Conservation (phyloP, 2,329 filamentous ascomycete species). For the Lasiodiplodia theobromae region DNA sequence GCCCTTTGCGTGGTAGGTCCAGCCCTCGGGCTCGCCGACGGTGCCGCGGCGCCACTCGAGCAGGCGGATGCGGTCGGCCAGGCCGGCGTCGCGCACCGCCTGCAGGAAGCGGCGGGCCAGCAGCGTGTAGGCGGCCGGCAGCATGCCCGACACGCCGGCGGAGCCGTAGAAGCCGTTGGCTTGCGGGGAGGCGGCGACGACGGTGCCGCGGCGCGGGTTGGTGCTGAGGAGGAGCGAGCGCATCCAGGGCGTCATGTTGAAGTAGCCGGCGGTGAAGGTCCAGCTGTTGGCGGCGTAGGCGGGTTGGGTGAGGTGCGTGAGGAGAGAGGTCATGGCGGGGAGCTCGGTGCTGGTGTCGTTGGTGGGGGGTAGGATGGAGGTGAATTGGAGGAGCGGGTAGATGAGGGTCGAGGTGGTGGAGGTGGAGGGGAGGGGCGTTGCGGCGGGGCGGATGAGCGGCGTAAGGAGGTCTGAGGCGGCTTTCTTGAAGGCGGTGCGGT, state of each 20-base stretch:
- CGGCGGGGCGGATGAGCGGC: slow-evolving; percentile 67
- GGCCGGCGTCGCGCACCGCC: slow-evolving; percentile 60
- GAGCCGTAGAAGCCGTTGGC: slow-evolving; percentile 96
- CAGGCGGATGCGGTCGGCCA: slow-evolving; percentile 69
- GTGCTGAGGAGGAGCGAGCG: slow-evolving; percentile 80
- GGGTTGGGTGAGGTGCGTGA: slow-evolving; percentile 72
- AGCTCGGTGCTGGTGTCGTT: slow-evolving; percentile 84
- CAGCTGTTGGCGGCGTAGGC: slow-evolving; percentile 66
- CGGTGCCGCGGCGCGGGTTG: slow-evolving; percentile 73
- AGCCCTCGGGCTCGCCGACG: slow-evolving; percentile 80
- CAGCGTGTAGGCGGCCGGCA: slow-evolving; percentile 91
- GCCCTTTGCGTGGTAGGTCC: slow-evolving; percentile 98
- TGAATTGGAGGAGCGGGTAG: slow-evolving; percentile 88
- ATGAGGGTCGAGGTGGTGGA: slow-evolving; percentile 70
- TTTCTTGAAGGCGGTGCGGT: slow-evolving; percentile 72
- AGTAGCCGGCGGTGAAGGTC: slow-evolving; percentile 98
- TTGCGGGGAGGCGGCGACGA: slow-evolving; percentile 90
- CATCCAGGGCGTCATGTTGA: slow-evolving; percentile 90
- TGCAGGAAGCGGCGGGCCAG: slow-evolving; percentile 83
- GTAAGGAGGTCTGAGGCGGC: slow-evolving; percentile 72
- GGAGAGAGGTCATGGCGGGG: slow-evolving; percentile 77
- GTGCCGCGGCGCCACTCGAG: slow-evolving; percentile 89
- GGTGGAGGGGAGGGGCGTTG: slow-evolving; percentile 39
- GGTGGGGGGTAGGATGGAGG: slow-evolving; percentile 74
- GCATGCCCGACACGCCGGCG: slow-evolving; percentile 84